A percentile compares a stretch with the other conserved stretches of the same genome.
These are phyloP conservation scores for Solanum chacoense DNA, from an alignment of 305 asterid species.

Conservation along the genomic window DNA sequence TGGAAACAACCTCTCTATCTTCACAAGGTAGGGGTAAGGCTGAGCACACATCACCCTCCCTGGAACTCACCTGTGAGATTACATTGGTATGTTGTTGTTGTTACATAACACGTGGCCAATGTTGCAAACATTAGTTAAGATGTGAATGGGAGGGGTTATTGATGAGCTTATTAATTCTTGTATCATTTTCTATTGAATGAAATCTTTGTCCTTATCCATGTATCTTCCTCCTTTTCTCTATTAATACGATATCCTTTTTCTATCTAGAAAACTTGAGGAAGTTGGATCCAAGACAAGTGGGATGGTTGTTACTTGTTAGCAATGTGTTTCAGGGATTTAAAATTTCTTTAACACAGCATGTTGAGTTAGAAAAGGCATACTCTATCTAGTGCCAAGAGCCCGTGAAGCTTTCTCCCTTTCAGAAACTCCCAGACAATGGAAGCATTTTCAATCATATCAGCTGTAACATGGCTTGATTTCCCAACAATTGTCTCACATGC, in stretches of 20 bases:
- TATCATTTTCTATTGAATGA: not conserved
- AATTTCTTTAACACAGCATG: not conserved
- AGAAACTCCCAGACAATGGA: slow-evolving; percentile 80
- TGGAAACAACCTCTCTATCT: not conserved
- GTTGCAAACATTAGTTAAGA: not conserved
- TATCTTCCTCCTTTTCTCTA: not conserved
- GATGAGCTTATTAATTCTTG: not conserved
- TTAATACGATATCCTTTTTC: not conserved
- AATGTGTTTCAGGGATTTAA: not conserved
- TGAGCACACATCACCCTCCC: not conserved
- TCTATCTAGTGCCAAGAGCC: slow-evolving; percentile 82
- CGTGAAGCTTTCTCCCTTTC: slow-evolving; percentile 83
- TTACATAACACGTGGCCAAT: not conserved
- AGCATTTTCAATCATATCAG: slow-evolving; percentile 36
- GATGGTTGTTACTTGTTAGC: not conserved
- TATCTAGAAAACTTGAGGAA: not conserved
- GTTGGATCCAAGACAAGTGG: not conserved
- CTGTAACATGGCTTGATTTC: slow-evolving; percentile 22
- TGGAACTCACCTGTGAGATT: not conserved
- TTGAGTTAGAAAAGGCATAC: slow-evolving; percentile 29
- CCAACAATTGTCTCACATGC: slow-evolving; percentile 24
- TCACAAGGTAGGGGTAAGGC: not conserved
- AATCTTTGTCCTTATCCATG: not conserved
- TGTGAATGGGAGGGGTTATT: not conserved
- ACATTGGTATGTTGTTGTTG: not conserved